Conservation (phyloP, 2,329 filamentous ascomycete genomes). For the Colletotrichum lini region DNA sequence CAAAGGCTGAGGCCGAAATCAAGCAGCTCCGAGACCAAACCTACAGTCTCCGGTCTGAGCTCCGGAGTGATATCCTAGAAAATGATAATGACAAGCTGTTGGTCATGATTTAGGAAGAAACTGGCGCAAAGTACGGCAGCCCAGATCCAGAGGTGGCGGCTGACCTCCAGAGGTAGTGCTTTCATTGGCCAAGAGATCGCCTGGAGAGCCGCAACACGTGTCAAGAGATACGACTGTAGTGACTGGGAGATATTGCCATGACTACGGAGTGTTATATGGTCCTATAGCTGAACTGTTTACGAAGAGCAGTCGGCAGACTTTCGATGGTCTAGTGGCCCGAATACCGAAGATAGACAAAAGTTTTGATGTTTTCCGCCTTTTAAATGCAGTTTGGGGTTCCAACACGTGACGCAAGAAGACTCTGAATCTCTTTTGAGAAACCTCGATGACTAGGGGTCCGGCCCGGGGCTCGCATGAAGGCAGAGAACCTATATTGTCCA, state of each 20-base stretch:
- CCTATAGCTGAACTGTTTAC: too few species aligned
- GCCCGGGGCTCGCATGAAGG: not conserved
- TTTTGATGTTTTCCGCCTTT: not conserved
- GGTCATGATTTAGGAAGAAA: not conserved
- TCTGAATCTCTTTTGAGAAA: not conserved
- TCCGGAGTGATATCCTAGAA: not conserved
- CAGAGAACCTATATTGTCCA: not conserved
- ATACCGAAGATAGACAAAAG: too few species aligned
- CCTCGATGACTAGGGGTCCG: not conserved
- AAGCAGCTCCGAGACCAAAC: not conserved
- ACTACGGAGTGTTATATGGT: too few species aligned
- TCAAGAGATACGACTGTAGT: not conserved
- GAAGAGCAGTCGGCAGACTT: not conserved
- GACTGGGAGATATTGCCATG: not conserved
- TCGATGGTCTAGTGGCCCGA: not conserved
- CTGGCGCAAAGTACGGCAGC: not conserved
- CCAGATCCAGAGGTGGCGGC: not conserved
- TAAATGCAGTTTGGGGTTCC: not conserved
- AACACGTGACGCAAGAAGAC: not conserved
- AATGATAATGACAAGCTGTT: not conserved
- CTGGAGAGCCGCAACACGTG: not conserved
- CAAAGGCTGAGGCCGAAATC: not conserved
- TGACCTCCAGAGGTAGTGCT: not conserved
- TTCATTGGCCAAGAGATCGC: not conserved
- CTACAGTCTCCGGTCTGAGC: not conserved